phyloP scores from a whole-genome alignment of 2,329 filamentous ascomycete genomes.

The Sphaerulina vaccinii region DNA sequence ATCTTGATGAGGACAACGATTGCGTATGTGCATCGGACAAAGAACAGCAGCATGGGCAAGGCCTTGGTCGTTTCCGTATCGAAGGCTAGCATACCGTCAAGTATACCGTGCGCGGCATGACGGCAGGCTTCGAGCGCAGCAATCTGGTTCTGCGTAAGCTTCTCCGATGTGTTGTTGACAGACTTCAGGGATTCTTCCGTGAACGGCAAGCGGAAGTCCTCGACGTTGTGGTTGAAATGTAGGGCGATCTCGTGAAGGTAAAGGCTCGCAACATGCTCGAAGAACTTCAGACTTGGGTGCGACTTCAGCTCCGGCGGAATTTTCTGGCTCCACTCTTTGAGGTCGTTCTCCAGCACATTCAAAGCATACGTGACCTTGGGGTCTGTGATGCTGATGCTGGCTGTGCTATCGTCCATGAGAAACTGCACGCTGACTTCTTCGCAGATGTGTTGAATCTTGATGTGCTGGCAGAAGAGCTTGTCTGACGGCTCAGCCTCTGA shows the following conservation, averaged over 20 bases:
- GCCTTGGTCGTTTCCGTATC: conserved; percentile 45
- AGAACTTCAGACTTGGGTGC: conserved; percentile 41
- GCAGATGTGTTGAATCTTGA: conserved; percentile 58
- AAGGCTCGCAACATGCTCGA: conserved; percentile 49
- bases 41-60: conserved; percentile 45
- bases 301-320: conserved; percentile 41
- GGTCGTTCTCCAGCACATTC: conserved; percentile 55
- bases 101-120: conserved; percentile 47
- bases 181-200: conserved; percentile 43
- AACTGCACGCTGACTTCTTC: conserved; percentile 59
- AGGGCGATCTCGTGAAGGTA: conserved; percentile 54
- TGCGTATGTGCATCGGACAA: conserved; percentile 57
- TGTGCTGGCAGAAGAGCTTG: conserved; percentile 56
- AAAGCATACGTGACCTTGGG: conserved; percentile 55
- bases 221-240: conserved; percentile 46
- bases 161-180: conserved; percentile 41
- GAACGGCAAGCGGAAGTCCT: conserved; percentile 49
- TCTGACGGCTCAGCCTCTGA: conserved; percentile 59
- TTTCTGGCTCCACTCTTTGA: conserved; percentile 49
- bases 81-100: conserved; percentile 51
- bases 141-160: conserved; percentile 48
- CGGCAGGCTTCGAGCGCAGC: conserved; percentile 49
- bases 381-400: conserved; percentile 54
- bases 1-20: conserved; percentile 61
- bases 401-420: conserved; percentile 54